phyloP scores from a whole-genome alignment of 371 early-diverging fungal species.

The Nematocida sp. region DNA sequence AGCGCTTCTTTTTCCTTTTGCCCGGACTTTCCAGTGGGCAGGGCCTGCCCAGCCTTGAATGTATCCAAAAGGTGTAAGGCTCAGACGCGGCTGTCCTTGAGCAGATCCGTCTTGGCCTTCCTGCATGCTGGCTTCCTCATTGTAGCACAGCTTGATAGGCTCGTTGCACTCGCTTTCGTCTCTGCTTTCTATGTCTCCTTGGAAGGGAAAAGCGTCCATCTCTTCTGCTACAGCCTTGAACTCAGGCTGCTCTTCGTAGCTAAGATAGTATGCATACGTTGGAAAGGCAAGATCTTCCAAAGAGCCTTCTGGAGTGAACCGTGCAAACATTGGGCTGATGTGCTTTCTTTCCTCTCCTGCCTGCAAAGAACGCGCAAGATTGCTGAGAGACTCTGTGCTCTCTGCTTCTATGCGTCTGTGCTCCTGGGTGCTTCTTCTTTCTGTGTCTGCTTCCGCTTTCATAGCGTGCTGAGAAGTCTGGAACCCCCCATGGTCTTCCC shows the following conservation, averaged over 20 bases:
- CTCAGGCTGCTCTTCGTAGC: constrained; percentile 21
- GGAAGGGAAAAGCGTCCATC: neutral
- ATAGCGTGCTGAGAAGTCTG: neutral
- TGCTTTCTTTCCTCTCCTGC: constrained; percentile 1
- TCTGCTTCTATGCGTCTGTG: neutral
- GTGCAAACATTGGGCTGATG: constrained; percentile 42
- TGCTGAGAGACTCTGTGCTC: too few species aligned
- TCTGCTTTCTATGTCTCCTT: neutral
- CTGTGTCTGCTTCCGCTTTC: neutral
- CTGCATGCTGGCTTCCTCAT: too few species aligned
- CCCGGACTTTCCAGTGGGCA: constrained; percentile 58
- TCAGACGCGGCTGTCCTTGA: constrained; percentile 18
- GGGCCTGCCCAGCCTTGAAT: constrained; percentile 64
- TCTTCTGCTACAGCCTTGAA: neutral
- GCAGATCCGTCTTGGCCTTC: too few species aligned
- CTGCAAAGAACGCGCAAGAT: neutral
- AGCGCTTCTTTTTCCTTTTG: constrained; percentile 19
- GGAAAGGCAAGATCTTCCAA: constrained; percentile 30
- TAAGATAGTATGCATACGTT: constrained; percentile 46
- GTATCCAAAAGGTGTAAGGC: constrained; percentile 54
- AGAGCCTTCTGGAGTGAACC: constrained; percentile 39
- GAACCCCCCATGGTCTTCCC: constrained; percentile 27
- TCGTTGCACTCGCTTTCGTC: too few species aligned
- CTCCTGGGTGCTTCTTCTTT: neutral
- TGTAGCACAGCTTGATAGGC: too few species aligned